Evolutionary conservation across 2,329 filamentous ascomycete species (phyloP).

Genomic region (Cladosporium sp.): DNA sequence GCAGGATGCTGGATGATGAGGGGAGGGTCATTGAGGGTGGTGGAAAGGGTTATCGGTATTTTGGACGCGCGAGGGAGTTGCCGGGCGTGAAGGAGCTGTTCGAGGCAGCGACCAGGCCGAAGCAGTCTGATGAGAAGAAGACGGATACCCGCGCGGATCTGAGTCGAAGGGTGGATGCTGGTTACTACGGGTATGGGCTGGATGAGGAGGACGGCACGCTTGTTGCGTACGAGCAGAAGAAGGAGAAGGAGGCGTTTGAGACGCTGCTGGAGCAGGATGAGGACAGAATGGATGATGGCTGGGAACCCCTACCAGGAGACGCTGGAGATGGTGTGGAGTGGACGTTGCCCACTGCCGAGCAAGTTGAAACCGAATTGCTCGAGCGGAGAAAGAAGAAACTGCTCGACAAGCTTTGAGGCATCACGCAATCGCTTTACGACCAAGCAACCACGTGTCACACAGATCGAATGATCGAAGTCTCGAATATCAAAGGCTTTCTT

Average conservation of each 20-base stretch:
- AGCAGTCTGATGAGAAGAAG: slow-evolving; percentile 49
- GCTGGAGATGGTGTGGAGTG: slow-evolving; percentile 74
- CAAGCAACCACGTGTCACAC: too few relatives aligned
- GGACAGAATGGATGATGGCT: slow-evolving; percentile 42
- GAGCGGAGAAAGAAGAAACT: slow-evolving; percentile 77
- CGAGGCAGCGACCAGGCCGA: slow-evolving; percentile 58
- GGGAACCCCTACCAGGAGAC: slow-evolving; percentile 85
- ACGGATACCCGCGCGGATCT: slow-evolving; percentile 64
- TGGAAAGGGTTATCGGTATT: slow-evolving; percentile 90
- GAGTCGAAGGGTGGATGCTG: slow-evolving; percentile 75
- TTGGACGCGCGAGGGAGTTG: slow-evolving; percentile 80
- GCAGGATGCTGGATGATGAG: slow-evolving; percentile 49
- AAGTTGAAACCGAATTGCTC: slow-evolving; percentile 90
- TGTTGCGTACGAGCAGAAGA: slow-evolving; percentile 71
- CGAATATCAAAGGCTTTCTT: neutral
- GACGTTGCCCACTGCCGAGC: slow-evolving; percentile 77
- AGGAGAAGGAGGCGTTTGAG: slow-evolving; percentile 75
- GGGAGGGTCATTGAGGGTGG: slow-evolving; percentile 54
- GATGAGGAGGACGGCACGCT: slow-evolving; percentile 83
- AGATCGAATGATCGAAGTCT: neutral
- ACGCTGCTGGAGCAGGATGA: slow-evolving; percentile 55
- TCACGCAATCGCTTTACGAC: neutral
- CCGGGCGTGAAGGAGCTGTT: slow-evolving; percentile 96
- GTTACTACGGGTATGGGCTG: slow-evolving; percentile 91
- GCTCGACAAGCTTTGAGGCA: slow-evolving; percentile 53